Base-by-base conservation (phyloP, 2,329 filamentous ascomycete genomes). In the Dactylellina drechsleri region DNA sequence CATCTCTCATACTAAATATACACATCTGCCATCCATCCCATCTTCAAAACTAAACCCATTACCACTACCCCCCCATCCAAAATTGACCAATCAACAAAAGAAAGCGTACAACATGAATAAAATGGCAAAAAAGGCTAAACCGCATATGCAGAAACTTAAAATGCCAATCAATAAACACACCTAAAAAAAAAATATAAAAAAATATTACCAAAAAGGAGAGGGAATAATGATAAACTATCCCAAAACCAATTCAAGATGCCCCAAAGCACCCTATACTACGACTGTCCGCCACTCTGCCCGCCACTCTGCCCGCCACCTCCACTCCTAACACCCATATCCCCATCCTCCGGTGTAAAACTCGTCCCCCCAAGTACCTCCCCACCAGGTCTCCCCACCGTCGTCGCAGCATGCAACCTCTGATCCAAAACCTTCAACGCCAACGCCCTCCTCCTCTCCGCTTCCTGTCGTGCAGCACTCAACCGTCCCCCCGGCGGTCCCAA, bases 341-440 rank as follows among this genome's bases (percentile, higher is more conserved):
- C 70, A 49, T 74, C 72, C 18, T 76, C 72, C 23, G 52, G 65
- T 26, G 72, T 76, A 53, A 78, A 60, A 49, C 68, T 79, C 10
- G 77, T 78, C 16, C 78, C 78, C 6, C 78, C 78, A 1, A 77
- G 53, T 10, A 78, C 61, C 12, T 73, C 74, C 2, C 66, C 66
- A 26, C 66, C 61, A 2, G 65, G 50, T 31, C 76, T 77, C 28
- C 56, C 81, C 72, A 82, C 86, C 40, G 85, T 85, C 15, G 91
- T 90, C 2, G 93, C 92, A n/a, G 92, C 91, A 82, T 95, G 91
- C 61, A 99, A 84, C 77, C 95, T 87, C 83, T 98, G 93, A 82
- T 99, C 95, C 65, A 99, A 84, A 2, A 93, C 94, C 81, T 94
- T 94, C 66, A 99, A 85, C 0, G 95, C 95, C 77, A 99, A 84